Base-by-base conservation (phyloP, 257 asterid genomes). In the Capsicum rhomboideum region DNA sequence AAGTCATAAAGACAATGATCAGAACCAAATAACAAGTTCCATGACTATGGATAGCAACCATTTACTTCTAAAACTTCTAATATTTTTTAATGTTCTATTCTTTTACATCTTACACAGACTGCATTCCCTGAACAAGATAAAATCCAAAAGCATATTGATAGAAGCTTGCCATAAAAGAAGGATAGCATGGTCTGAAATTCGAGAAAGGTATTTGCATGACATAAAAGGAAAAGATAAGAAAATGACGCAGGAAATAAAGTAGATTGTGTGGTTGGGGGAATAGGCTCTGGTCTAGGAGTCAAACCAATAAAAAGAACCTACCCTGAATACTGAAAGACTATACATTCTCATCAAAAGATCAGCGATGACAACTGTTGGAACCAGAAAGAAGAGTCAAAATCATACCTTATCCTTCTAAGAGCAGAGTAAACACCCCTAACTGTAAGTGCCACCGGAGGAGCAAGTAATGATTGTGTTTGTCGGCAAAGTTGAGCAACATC, bases 401-500 rank as follows among this genome's bases (percentile, higher is more conserved):
- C 53, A 86, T 87, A 95, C 99, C 98, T 92, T 91, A 95, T 93
- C 89, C 92, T 91, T 82, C 89, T 92, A 26, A 94, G 95, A 55
- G 66, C 82, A 81, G 92, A 88, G 89, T 83, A 95, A 80, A 95
- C 95, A 56, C 97, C 97, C 89, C 88, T 92, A 87, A 95, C 86
- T 66, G 99, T 92, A 85, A 95, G 96, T 29, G 88, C 88, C 82
- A 97, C 84, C 81, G 96, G 97, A 69, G 97, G 93, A 83, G 93
- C 97, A 88, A 94, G 97, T 77, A 92, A 92, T 66, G 95, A 88
- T 84, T 95, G 98, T 64, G 90, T 94, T 90, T 91, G 97, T 68
- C 98, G 95, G 90, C 95, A 95, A 88, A 91, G 92, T 89, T 94
- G 95, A 86, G 99, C 97, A 90, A 93, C 99, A 91, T 95, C 99